phyloP scores from a whole-genome alignment of 345 rosid genomes.

The Limnanthes douglasii region DNA sequence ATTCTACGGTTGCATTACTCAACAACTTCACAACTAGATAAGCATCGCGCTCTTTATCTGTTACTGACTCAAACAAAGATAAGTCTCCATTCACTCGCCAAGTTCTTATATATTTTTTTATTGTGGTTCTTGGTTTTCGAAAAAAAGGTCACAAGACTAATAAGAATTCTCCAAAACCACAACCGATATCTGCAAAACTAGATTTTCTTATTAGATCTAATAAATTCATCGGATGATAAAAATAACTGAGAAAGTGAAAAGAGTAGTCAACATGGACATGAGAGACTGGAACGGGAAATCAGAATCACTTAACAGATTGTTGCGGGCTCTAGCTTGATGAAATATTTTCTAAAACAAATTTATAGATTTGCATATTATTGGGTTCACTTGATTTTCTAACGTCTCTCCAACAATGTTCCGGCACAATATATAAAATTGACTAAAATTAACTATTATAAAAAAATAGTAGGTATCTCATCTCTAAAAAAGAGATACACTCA shows the following conservation, averaged over 20 bases:
- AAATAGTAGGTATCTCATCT: too few relatives aligned
- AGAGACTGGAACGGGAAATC: constrained; percentile 63
- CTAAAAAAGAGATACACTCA: too few relatives aligned
- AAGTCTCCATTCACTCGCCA: constrained; percentile 70
- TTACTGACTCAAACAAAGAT: constrained; percentile 42
- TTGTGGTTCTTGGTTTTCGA: constrained; percentile 61
- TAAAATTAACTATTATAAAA: too few relatives aligned
- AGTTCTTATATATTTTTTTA: constrained; percentile 80
- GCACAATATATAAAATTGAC: too few relatives aligned
- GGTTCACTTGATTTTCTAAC: constrained; percentile 32
- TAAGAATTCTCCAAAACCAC: constrained; percentile 71
- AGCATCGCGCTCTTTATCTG: constrained; percentile 34
- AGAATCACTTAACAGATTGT: constrained; percentile 68
- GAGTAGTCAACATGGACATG: constrained; percentile 48
- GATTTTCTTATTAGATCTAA: constrained; percentile 20
- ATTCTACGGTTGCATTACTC: constrained; percentile 63
- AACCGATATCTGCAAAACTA: constrained; percentile 68
- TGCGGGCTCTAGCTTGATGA: constrained; percentile 68
- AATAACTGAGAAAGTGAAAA: constrained; percentile 37
- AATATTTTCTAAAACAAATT: constrained; percentile 66
- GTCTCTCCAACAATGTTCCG: constrained; percentile 14
- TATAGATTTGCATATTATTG: constrained; percentile 43
- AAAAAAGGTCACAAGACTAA: constrained; percentile 56
- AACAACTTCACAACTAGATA: constrained; percentile 50
- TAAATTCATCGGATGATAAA: constrained; percentile 11